Percentiles rank a stretch among this genome's conserved stretches.
Conservation (phyloP, 345 rosid species). For the Eucalyptus curtisii region DNA sequence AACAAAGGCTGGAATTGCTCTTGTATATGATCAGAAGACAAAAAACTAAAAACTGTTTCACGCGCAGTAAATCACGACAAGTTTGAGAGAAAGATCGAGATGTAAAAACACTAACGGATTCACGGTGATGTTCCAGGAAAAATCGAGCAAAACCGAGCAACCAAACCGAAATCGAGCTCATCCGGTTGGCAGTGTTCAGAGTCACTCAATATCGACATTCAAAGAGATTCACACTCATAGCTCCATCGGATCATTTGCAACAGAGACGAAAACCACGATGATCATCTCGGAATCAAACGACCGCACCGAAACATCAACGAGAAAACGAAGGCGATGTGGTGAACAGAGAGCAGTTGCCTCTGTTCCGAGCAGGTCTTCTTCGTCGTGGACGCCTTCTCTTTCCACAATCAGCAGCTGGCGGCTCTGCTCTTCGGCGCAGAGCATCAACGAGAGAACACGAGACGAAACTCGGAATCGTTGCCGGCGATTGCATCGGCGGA, state of each 20-base stretch:
- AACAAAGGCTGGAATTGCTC: background rate
- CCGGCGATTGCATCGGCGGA: background rate
- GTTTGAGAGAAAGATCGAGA: accelerated
- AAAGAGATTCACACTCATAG: background rate
- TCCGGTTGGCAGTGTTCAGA: background rate
- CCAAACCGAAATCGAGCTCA: background rate
- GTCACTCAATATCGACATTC: background rate
- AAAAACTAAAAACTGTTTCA: accelerated
- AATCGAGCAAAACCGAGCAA: background rate
- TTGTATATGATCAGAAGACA: background rate
- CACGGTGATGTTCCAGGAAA: background rate
- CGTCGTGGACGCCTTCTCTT: background rate
- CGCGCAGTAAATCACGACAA: background rate
- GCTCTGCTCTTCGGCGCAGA: background rate
- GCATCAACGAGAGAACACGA: background rate
- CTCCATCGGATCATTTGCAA: accelerated
- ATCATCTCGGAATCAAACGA: background rate
- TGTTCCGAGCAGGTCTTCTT: background rate
- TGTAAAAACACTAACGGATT: background rate
- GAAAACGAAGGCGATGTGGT: background rate
- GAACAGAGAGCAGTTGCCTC: background rate
- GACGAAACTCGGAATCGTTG: background rate
- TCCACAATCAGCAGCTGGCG: background rate
- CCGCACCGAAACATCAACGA: background rate
- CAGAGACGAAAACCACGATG: background rate